Evolutionary conservation across 208 protist genomes (phyloP), one percentile per base, ranked within the genome.

Genomic region (Wallacemonas sp.): DNA sequence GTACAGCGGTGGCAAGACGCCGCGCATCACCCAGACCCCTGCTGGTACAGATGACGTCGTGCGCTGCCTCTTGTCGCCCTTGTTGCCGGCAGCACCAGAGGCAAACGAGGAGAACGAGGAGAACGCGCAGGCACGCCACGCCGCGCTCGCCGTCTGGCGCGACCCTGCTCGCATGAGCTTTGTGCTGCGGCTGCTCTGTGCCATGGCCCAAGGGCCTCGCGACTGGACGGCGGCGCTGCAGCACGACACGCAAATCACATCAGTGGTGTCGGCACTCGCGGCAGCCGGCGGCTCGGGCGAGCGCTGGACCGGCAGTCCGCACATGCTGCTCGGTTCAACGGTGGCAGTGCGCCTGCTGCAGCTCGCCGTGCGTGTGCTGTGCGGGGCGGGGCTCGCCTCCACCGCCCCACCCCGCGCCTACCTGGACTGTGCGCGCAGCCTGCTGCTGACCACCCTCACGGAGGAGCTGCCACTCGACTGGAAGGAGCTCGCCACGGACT

Each of bases 381-480:
- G 52, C 39, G 52, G 5, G 52, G 31, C 4, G 14, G 36, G 0
- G 14, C 48, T 2, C 38, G 26, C 20, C 38, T 18, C 44, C 50
- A 46, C 65, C 48, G 54, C 32, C 32, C 20, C 55, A 16, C 7
- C 57, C 2, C 8, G 45, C n/a, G n/a, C n/a, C n/a, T 20, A 25
- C 32, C 36, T 54, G 12, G 31, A 29, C 10, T 22, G 64, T 46
- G 54, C 36, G 25, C 16, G 55, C 33, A 26, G 29, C 11, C 12
- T 72, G 2, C 45, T 81, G 0, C n/a, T 52, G 7, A 32, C 64
- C 20, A 42, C 72, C 3, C 16, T 87, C 8, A 71, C 59, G 23
- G 67, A 82, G 33, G 87, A 87, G 38, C 71, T 93, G 39, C 87
- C 87, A 49, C 54, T 93, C 12, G 52, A 62, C 33, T 81, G 76